Percentiles rank a stretch among this genome's conserved stretches.
These are phyloP conservation scores for Kappamyces sp. DNA, from an alignment of 192 early-diverging fungal species.

Conservation along the genomic window DNA sequence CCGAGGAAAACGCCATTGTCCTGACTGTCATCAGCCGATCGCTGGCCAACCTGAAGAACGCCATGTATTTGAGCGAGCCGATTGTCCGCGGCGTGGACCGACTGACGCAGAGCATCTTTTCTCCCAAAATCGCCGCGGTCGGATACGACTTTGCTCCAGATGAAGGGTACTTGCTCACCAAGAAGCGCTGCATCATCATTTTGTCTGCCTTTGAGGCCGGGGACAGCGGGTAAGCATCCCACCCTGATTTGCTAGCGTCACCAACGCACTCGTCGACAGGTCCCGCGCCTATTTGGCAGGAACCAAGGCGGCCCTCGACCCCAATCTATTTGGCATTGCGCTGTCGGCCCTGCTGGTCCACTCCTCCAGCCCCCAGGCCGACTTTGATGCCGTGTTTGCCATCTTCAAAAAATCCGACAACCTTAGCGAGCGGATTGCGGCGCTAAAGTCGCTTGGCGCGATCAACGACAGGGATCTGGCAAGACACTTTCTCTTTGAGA, in stretches of 20 bases:
- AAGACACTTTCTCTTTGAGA: background rate
- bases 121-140: slow-evolving; percentile 61
- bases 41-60: slow-evolving; percentile 57
- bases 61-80: slow-evolving; percentile 61
- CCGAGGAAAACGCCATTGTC: slow-evolving; percentile 76
- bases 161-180: slow-evolving; percentile 70
- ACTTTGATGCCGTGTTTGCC: slow-evolving; percentile 36
- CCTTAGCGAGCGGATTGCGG: slow-evolving; percentile 21
- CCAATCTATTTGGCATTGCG: slow-evolving; percentile 58
- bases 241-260: slow-evolving; percentile 21
- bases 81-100: slow-evolving; percentile 57
- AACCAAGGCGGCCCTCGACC: slow-evolving; percentile 64
- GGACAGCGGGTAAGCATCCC: slow-evolving; percentile 20
- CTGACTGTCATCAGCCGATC: slow-evolving; percentile 60
- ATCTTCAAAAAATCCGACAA: slow-evolving; percentile 28
- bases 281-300: slow-evolving; percentile 60
- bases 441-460: slow-evolving; percentile 50
- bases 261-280: slow-evolving; percentile 58
- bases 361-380: slow-evolving; percentile 21
- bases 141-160: slow-evolving; percentile 69
- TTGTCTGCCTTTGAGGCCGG: slow-evolving; percentile 61
- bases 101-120: slow-evolving; percentile 68
- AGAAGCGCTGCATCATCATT: slow-evolving; percentile 73
- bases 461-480: slow-evolving; percentile 26
- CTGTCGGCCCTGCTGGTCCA: slow-evolving; percentile 60